phyloP scores from a whole-genome alignment of 148 eudicot genomes.

The Heliosperma pusillum region DNA sequence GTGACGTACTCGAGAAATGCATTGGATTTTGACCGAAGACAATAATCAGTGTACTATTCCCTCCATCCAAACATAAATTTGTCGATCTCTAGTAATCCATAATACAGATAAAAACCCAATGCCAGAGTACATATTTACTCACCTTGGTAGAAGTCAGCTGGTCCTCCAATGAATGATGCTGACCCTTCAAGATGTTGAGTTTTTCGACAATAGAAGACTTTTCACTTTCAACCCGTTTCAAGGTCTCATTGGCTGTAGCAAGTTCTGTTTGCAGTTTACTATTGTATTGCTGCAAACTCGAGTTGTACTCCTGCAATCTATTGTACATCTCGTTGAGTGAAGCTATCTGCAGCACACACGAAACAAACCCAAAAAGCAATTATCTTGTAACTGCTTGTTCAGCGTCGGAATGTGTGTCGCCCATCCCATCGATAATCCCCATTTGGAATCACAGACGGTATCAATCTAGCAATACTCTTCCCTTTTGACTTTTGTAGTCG shows the following conservation, averaged over 20 bases:
- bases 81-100: no score
- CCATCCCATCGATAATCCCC: neutral
- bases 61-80: no score
- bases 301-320: constrained; percentile 87
- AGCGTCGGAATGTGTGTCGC: no score
- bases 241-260: constrained; percentile 68
- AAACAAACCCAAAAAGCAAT: constrained; percentile 15
- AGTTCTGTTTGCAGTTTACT: constrained; percentile 91
- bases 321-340: constrained; percentile 85
- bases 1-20: no score
- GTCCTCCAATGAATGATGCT: constrained; percentile 67
- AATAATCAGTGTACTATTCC: no score
- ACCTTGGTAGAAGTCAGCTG: constrained; percentile 71
- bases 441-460: no score
- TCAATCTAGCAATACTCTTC: no score
- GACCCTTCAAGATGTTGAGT: constrained; percentile 75
- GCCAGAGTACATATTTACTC: constrained; percentile 16
- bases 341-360: constrained; percentile 49
- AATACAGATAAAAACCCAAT: neutral
- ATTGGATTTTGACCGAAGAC: no score
- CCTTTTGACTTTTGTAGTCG: neutral
- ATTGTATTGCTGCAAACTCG: constrained; percentile 92
- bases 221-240: constrained; percentile 80
- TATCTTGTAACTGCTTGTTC: neutral
- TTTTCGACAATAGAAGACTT: constrained; percentile 69